Evolutionary conservation across 345 rosid genomes (phyloP), one percentile per base, ranked within the genome.

Genomic region (Angophora floribunda): DNA sequence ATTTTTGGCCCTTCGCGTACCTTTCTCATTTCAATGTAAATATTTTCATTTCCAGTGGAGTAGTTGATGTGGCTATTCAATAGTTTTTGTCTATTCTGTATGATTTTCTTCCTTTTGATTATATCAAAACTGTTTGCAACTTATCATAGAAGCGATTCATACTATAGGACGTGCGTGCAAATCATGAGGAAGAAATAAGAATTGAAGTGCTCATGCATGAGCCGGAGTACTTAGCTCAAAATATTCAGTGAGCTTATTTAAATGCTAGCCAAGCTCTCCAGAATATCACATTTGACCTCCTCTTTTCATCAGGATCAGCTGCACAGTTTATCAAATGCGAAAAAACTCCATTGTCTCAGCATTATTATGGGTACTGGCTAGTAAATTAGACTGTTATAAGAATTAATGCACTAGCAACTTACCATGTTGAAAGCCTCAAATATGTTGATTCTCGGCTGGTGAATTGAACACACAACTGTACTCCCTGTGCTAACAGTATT

Each of bases 351-450:
- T 14, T 14, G 17, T n/a, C 75, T 63, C 6, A 63, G 75, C 36
- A 6, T n/a, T n/a, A 63, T 7, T n/a, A n/a, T 7, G 6, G 11
- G 51, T 50, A 13, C 41, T 36, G 41, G 41, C 41, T 2, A 51
- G 32, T n/a, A n/a, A 47, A 51, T 7, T 13, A 88, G 51, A n/a
- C 13, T 47, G 36, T 45, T 8, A 30, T 36, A 26, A n/a, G 30
- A 30, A 57, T 55, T 7, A 15, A 80, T 10, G 53, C 4, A 22
- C 47, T 44, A 51, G 44, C 6, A 50, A 51, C 67, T 89, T 89
- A 93, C 95, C 95, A 93, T 93, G 67, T 93, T 94, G 70, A 94
- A 93, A 86, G 94, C 90, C 86, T 94, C 96, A 51, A 94, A 94
- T 86, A 94, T 92, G 86, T 93, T 92, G 2, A 93, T 93, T 85